Evolutionary conservation across 768 basidiomycete species (phyloP).

Genomic region (Mycena epipterygia): DNA sequence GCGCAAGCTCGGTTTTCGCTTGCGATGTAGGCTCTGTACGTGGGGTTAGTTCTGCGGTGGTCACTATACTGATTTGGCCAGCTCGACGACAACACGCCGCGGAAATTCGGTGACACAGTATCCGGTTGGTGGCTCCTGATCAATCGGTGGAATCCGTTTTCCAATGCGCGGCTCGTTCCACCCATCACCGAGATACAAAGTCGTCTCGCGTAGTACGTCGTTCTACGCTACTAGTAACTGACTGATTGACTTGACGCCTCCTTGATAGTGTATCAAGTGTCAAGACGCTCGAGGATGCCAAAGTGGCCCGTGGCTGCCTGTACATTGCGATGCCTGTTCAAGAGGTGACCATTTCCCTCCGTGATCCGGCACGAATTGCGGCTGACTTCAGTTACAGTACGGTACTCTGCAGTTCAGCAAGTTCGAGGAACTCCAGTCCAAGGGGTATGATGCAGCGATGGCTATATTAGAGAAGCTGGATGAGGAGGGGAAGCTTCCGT

Average conservation of each 20-base stretch:
- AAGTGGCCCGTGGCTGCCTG: conserved; percentile 86
- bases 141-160: conserved; percentile 95
- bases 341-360: conserved; percentile 62
- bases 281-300: conserved; percentile 95
- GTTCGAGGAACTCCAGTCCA: conserved; percentile 89
- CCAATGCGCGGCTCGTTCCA: conserved; percentile 80
- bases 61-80: conserved; percentile 43
- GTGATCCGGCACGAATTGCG: neutral
- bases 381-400: conserved; percentile 58
- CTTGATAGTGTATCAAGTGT: conserved; percentile 90
- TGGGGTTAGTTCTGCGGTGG: conserved; percentile 19
- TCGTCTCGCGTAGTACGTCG: conserved; percentile 94
- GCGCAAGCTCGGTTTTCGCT: conserved; percentile 91
- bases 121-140: conserved; percentile 97
- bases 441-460: conserved; percentile 82
- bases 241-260: neutral
- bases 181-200: conserved; percentile 95
- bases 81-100: conserved; percentile 95
- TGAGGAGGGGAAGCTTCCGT: conserved; percentile 87
- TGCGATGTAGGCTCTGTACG: conserved; percentile 92
- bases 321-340: conserved; percentile 98
- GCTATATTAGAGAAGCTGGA: conserved; percentile 83
- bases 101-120: conserved; percentile 94
- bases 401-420: conserved; percentile 92
- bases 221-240: conserved; percentile 25